Conservation (phyloP, 257 asterid species). For the Solanum neorickii region DNA sequence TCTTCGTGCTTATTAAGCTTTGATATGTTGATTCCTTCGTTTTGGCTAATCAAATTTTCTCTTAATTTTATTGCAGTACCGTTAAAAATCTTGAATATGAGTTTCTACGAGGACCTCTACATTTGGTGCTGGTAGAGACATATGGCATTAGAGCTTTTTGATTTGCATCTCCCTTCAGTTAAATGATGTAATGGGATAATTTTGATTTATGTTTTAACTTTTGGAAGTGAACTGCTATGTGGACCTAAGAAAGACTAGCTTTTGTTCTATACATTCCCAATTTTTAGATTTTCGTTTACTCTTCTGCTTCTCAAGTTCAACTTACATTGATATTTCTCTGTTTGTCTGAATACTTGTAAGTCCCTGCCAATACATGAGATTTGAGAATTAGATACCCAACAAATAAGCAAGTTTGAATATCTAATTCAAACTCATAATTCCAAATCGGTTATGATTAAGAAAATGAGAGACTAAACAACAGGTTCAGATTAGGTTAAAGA, state of each 20-base stretch:
- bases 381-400: background rate
- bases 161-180: background rate
- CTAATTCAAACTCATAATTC: background rate
- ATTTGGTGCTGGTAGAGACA: background rate
- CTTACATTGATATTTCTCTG: too few relatives aligned
- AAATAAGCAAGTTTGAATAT: too few relatives aligned
- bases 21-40: background rate
- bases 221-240: background rate
- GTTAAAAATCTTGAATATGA: background rate
- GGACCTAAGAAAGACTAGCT: background rate
- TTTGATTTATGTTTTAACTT: background rate
- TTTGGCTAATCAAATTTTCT: background rate
- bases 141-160: background rate
- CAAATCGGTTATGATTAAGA: background rate
- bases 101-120: background rate
- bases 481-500: background rate
- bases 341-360: background rate
- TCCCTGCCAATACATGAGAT: background rate
- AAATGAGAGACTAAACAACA: too few relatives aligned
- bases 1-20: background rate
- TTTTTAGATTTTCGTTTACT: background rate
- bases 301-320: background rate
- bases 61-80: background rate
- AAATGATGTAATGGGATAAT: conserved; percentile 1
- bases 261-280: background rate